Percentiles rank a stretch among this genome's conserved stretches.
phyloP scores from a whole-genome alignment of 176 grass and related monocot genomes.

The Oryza brachyantha region DNA sequence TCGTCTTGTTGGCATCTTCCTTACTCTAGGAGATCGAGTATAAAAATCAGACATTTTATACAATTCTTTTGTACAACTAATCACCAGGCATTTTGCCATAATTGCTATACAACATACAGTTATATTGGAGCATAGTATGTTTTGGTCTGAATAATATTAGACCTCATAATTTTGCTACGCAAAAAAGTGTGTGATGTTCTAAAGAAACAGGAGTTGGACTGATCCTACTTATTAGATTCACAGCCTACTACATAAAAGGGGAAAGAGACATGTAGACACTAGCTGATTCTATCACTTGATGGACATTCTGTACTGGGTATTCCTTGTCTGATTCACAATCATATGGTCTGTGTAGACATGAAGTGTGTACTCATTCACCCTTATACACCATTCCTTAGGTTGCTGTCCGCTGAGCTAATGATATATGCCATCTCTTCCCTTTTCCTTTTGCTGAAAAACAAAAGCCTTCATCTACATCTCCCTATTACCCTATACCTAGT shows the following conservation, averaged over 20 bases:
- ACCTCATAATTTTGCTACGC: not conserved
- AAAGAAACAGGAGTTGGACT: not conserved
- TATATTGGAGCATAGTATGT: not conserved
- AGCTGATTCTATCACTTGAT: not conserved
- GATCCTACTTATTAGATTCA: not conserved
- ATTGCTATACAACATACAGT: not conserved
- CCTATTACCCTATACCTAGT: not conserved
- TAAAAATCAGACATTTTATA: not conserved
- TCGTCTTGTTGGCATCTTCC: not conserved
- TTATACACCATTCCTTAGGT: not conserved
- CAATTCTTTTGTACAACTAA: slow-evolving; percentile 11
- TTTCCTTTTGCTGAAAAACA: slow-evolving; percentile 15
- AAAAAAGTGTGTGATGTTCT: not conserved
- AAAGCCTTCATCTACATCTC: slow-evolving; percentile 22
- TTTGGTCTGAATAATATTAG: slow-evolving; percentile 12
- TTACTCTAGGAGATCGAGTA: not conserved
- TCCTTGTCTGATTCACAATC: not conserved
- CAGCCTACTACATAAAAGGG: not conserved
- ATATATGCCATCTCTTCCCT: not conserved
- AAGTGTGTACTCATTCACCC: not conserved
- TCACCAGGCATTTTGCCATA: not conserved
- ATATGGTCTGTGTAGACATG: not conserved
- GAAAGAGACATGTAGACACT: not conserved
- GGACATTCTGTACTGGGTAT: not conserved
- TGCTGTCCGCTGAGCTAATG: not conserved